phyloP scores from a whole-genome alignment of 495 filamentous ascomycete species.

The Elasticomyces elasticus region DNA sequence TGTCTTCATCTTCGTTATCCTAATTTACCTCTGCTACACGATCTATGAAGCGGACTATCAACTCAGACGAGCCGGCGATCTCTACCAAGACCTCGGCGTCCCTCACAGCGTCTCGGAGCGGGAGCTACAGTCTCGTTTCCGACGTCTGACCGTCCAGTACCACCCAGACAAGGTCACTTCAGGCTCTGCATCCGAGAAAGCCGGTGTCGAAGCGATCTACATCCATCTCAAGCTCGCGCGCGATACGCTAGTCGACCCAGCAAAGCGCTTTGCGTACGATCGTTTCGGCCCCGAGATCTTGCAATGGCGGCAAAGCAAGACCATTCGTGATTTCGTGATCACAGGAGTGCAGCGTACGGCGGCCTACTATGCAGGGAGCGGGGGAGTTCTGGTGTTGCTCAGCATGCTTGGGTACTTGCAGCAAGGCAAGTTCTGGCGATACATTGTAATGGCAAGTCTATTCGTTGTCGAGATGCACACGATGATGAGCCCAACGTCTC shows the following conservation, averaged over 20 bases:
- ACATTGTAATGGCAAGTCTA: constrained; percentile 59
- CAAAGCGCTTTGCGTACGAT: constrained; percentile 83
- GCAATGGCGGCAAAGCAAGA: constrained; percentile 57
- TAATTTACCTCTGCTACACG: constrained; percentile 79
- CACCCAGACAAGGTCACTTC: constrained; percentile 75
- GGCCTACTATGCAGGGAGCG: constrained; percentile 57
- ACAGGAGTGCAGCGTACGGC: constrained; percentile 49
- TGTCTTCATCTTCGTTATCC: constrained; percentile 73
- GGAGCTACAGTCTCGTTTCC: constrained; percentile 72
- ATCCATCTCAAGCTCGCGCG: constrained; percentile 72
- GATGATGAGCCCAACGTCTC: constrained; percentile 55
- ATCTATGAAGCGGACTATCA: constrained; percentile 86
- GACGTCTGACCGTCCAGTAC: constrained; percentile 69
- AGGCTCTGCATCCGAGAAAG: constrained; percentile 25
- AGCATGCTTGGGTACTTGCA: constrained; percentile 71
- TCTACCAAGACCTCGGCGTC: constrained; percentile 65
- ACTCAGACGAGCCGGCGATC: constrained; percentile 58
- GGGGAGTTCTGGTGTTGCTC: constrained; percentile 53
- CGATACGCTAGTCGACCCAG: constrained; percentile 71
- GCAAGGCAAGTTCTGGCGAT: constrained; percentile 86
- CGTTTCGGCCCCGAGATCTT: constrained; percentile 68
- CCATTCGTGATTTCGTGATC: constrained; percentile 62
- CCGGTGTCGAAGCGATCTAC: constrained; percentile 53
- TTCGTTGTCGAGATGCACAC: constrained; percentile 63
- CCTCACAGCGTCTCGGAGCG: constrained; percentile 58